Evolutionary conservation across 2,329 filamentous ascomycete species (phyloP), one percentile per base, ranked within the genome.

Genomic region (Teratosphaeria viscida): DNA sequence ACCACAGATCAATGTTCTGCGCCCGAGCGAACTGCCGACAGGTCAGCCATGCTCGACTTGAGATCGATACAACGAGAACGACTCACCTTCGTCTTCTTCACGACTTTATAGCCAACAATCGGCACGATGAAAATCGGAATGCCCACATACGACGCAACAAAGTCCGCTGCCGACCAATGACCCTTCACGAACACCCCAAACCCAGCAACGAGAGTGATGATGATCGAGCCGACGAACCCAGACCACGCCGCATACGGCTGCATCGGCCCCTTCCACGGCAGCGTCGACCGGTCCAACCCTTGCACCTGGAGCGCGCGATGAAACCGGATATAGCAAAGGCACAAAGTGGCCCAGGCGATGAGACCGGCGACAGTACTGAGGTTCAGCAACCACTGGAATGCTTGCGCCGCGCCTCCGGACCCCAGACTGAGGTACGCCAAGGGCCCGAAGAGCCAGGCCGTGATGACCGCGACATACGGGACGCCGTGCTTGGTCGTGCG

Each of bases 391-490:
- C 35, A 39, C 35, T 39, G 35, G 35, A 39, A 39, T 10, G 35
- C 35, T 39, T 39, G 35, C 2, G 35, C 35, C 16, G 35, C 35
- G 35, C 35, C 35, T 39, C 35, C 35, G 35, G 35, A 39, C 16
- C 35, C 35, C 3, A 39, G 35, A 39, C 35, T 39, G 35, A 76
- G 60, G 63, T 69, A 74, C 3, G 66, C 66, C 12, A 77, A 67
- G 7, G 72, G 65, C 14, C 69, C 69, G 54, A 79, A 64, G 0
- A 68, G 61, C 55, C 72, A 77, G 5, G 78, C 80, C 29, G 69
- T 67, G 10, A 76, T 59, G 26, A 80, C 74, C 14, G 75, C 73
- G 8, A 76, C 73, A 69, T 76, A 81, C 0, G 85, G 86, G 0
- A 87, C 76, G 16, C 81, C 81, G 10, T 68, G 68, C 55, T 71